These are phyloP conservation scores for Paramecium sonneborni DNA, from an alignment of 73 alveolate genomes.

Conservation along the genomic window DNA sequence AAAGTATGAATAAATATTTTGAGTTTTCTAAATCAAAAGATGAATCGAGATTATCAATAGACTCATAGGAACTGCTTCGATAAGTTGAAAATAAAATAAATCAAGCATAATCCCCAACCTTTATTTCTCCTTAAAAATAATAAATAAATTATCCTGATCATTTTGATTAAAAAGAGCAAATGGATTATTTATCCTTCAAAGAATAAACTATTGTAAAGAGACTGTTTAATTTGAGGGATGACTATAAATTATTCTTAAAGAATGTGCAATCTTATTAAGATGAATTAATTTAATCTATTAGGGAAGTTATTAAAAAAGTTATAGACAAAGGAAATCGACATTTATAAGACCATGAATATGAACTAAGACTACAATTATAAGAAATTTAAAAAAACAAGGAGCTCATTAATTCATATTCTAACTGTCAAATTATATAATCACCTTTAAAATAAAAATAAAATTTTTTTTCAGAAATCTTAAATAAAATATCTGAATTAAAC, in stretches of 20 bases:
- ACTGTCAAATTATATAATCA: background rate
- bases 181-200: background rate
- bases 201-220: conserved; percentile 9
- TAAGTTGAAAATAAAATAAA: background rate
- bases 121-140: background rate
- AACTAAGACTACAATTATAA: background rate
- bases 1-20: background rate
- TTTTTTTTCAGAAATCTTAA: background rate
- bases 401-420: background rate
- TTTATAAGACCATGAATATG: background rate
- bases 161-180: background rate
- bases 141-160: background rate
- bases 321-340: background rate
- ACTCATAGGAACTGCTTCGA: background rate
- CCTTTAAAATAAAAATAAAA: background rate
- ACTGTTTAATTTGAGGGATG: conserved; percentile 13
- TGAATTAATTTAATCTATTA: background rate
- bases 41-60: conserved; percentile 4
- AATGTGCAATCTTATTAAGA: background rate
- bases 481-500: background rate
- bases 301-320: background rate
- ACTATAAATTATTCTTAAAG: background rate
- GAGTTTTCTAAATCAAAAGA: background rate
- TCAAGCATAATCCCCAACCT: background rate
- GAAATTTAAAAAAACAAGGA: conserved; percentile 13